Percentiles rank a stretch among this genome's conserved stretches.
Evolutionary conservation across 2,329 filamentous ascomycete genomes (phyloP).

Genomic region (Paradendryphiella salina): DNA sequence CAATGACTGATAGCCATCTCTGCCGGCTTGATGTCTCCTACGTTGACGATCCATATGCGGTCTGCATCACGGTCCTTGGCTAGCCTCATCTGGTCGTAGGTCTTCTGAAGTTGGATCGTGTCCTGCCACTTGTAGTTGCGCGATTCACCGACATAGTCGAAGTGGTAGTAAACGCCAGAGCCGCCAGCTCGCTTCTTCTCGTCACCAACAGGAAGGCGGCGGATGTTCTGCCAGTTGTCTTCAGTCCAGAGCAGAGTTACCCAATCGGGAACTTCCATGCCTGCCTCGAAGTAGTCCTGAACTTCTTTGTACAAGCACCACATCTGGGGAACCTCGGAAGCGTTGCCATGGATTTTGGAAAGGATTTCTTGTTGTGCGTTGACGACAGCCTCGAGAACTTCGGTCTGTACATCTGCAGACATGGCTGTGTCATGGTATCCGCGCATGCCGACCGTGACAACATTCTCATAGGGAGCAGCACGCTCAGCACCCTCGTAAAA

Average conservation of each 20-base stretch:
- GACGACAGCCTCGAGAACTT: slow-evolving; percentile 64
- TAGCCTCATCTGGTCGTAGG: slow-evolving; percentile 67
- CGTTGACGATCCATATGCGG: slow-evolving; percentile 68
- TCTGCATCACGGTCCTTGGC: slow-evolving; percentile 62
- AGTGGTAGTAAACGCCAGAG: slow-evolving; percentile 69
- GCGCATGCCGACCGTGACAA: slow-evolving; percentile 71
- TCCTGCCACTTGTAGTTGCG: slow-evolving; percentile 65
- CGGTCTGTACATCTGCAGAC: slow-evolving; percentile 60
- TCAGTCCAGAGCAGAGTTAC: slow-evolving; percentile 71
- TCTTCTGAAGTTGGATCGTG: slow-evolving; percentile 66
- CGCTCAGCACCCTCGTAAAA: slow-evolving; percentile 68
- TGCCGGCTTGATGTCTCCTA: slow-evolving; percentile 67
- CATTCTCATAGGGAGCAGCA: slow-evolving; percentile 66
- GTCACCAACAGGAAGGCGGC: slow-evolving; percentile 62
- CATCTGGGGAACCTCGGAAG: slow-evolving; percentile 64
- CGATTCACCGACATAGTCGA: slow-evolving; percentile 65
- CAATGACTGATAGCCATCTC: slow-evolving; percentile 70
- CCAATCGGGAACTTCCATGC: slow-evolving; percentile 65
- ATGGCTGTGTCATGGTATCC: slow-evolving; percentile 69
- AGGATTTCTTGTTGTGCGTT: slow-evolving; percentile 63
- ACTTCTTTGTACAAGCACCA: slow-evolving; percentile 79
- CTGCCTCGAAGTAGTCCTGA: slow-evolving; percentile 67
- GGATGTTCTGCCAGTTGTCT: slow-evolving; percentile 70
- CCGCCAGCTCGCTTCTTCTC: slow-evolving; percentile 65
- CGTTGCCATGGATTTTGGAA: slow-evolving; percentile 57